These are phyloP conservation scores for Xylaria flabelliformis DNA, from an alignment of 495 filamentous ascomycete genomes.

Conservation along the genomic window DNA sequence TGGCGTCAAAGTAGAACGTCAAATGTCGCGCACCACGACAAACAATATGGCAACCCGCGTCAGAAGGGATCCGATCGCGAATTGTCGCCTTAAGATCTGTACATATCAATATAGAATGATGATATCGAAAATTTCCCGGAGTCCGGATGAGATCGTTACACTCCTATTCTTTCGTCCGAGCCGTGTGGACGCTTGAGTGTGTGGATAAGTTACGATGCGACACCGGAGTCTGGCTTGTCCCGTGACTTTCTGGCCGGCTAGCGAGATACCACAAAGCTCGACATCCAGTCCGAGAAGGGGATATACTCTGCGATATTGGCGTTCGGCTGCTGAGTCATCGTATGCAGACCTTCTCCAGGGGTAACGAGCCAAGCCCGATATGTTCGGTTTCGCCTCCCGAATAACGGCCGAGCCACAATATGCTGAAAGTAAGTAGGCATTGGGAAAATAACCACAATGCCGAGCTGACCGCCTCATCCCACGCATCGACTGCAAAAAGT, in stretches of 20 bases:
- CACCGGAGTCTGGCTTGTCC: constrained; percentile 16
- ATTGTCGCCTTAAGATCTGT: constrained; percentile 9
- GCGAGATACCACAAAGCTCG: background rate
- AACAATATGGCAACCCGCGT: background rate
- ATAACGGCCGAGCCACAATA: constrained; percentile 16
- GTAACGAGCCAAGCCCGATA: background rate
- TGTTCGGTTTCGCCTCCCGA: constrained; percentile 21
- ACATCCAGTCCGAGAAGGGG: constrained; percentile 2
- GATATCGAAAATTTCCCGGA: constrained; percentile 15
- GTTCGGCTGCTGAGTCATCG: constrained; percentile 20
- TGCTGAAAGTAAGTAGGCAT: background rate
- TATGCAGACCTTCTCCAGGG: background rate
- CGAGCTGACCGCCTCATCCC: constrained; percentile 19
- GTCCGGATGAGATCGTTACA: constrained; percentile 7
- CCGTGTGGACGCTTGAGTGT: constrained; percentile 6
- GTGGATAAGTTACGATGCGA: constrained; percentile 10
- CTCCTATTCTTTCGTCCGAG: background rate
- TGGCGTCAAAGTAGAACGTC: constrained; percentile 6
- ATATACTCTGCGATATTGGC: constrained; percentile 23
- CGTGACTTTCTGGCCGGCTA: constrained; percentile 6
- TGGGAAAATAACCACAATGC: background rate
- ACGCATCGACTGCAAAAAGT: background rate
- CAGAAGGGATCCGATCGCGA: constrained; percentile 21
- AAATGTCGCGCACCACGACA: background rate
- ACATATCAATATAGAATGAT: constrained; percentile 16